These are phyloP conservation scores for Tylopilus plumbeoviolaceoides DNA, from an alignment of 768 basidiomycete genomes.

Conservation along the genomic window DNA sequence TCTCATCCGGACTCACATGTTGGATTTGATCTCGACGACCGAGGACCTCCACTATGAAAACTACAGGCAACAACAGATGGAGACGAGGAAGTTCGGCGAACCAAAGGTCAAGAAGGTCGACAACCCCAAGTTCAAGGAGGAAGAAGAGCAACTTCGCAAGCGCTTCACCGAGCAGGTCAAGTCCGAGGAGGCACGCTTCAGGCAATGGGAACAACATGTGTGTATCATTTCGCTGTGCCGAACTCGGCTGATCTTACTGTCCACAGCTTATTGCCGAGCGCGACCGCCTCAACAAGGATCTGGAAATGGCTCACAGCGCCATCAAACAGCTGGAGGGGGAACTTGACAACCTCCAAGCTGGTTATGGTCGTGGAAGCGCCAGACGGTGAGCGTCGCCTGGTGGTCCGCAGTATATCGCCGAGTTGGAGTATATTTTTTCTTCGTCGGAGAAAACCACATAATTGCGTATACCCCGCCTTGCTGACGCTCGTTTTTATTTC, in stretches of 20 bases:
- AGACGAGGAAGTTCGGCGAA: slow-evolving; percentile 98
- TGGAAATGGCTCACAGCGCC: slow-evolving; percentile 86
- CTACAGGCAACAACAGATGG: slow-evolving; percentile 98
- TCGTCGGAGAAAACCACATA: slow-evolving; percentile 6
- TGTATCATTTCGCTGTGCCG: slow-evolving; percentile 24
- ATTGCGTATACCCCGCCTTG: slow-evolving; percentile 25
- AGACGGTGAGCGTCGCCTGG: slow-evolving; percentile 20
- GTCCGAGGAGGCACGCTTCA: slow-evolving; percentile 93
- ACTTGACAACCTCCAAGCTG: slow-evolving; percentile 84
- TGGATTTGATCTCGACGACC: slow-evolving; percentile 93
- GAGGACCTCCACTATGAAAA: slow-evolving; percentile 97
- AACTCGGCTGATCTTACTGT: slow-evolving; percentile 14
- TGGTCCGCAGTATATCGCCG: not conserved
- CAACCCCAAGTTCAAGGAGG: slow-evolving; percentile 99
- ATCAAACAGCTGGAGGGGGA: slow-evolving; percentile 92
- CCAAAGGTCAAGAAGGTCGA: slow-evolving; percentile 98
- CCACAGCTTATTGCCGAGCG: slow-evolving; percentile 92
- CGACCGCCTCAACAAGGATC: slow-evolving; percentile 97
- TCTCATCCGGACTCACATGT: slow-evolving; percentile 96
- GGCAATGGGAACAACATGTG: slow-evolving; percentile 99
- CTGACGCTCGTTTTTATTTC: slow-evolving; percentile 20
- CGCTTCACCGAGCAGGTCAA: slow-evolving; percentile 99
- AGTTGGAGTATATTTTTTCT: slow-evolving; percentile 3
- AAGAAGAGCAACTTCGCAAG: slow-evolving; percentile 94
- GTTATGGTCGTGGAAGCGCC: slow-evolving; percentile 66